Evolutionary conservation across 2,329 filamentous ascomycete species (phyloP), one percentile per base, ranked within the genome.

Genomic region (Xylaria multiplex): DNA sequence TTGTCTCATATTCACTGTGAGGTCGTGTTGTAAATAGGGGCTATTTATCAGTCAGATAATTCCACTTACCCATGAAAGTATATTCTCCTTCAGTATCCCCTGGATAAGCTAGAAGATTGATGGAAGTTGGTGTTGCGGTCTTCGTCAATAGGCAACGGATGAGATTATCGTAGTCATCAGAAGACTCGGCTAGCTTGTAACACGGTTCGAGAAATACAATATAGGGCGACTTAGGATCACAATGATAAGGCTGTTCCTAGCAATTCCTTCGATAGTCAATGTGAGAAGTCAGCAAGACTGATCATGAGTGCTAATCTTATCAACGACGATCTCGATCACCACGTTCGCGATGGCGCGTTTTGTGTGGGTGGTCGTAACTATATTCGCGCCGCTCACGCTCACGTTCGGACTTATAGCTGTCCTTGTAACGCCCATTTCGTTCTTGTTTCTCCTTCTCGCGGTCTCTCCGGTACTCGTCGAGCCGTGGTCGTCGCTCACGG

Each of bases 381-480:
- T 73, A 64, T 52, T 65, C 73, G 57, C 80, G 78, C 55, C 79
- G 74, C 66, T 84, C 82, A 22, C 80, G 74, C 9, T 84, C 81
- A 24, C 81, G 75, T 66, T 84, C 82, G 24, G 78, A 76, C 71
- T 84, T 85, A 68, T 86, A 84, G 70, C 78, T 80, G 59, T 78
- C 76, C 16, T 74, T 74, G 55, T 77, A 70, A 46, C 80, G 81
- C 52, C 82, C 79, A 35, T 82, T 80, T 4, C 78, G 70, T 52
- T 79, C 76, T 60, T 79, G 76, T 46, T 77, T 76, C 64, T 84
- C 82, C 67, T 81, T 84, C 54, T 80, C 78, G 67, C 79, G 81
- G 42, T 78, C 80, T 69, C 82, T 77, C 30, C 79, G 78, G 65
- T 87, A 87, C 55, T 87, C 84, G 27, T 84, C 79, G 13, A 88